Conservation (phyloP, 306 rosid species). For the Dicorynia guianensis region DNA sequence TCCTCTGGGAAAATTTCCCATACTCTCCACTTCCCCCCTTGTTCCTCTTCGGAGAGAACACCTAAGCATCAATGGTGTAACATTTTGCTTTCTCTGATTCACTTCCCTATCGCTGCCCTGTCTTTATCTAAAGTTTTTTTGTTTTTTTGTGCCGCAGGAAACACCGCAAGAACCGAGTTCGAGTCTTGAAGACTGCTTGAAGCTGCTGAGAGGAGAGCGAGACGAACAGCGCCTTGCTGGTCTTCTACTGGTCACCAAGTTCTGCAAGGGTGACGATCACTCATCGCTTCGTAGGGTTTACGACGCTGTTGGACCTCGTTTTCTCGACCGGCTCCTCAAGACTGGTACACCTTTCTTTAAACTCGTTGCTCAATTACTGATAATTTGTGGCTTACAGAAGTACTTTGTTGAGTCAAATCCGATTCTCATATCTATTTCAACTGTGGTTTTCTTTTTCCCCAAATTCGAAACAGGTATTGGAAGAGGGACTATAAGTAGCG, state of each 20-base stretch:
- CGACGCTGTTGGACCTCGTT: constrained; percentile 69
- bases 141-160: constrained; percentile 44
- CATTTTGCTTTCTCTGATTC: not conserved
- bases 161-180: constrained; percentile 49
- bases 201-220: constrained; percentile 81
- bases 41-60: not conserved
- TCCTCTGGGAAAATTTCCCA: not conserved
- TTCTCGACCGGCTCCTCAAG: constrained; percentile 80
- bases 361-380: not conserved
- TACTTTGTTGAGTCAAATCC: not conserved
- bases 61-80: constrained; percentile 10
- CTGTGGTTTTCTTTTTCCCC: not conserved
- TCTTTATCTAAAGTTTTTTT: not conserved
- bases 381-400: not conserved
- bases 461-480: constrained; percentile 59
- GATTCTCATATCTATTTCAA: not conserved
- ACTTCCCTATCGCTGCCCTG: not conserved
- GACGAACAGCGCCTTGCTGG: constrained; percentile 97
- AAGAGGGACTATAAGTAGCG: constrained; percentile 50
- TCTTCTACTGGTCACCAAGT: constrained; percentile 83
- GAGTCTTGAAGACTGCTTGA: constrained; percentile 83
- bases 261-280: constrained; percentile 72
- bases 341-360: constrained; percentile 59
- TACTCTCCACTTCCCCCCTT: not conserved
- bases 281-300: constrained; percentile 72